A percentile compares a stretch with the other conserved stretches of the same genome.
These are phyloP conservation scores for Candida sphagnicola DNA, from an alignment of 805 yeast genomes.

Conservation along the genomic window DNA sequence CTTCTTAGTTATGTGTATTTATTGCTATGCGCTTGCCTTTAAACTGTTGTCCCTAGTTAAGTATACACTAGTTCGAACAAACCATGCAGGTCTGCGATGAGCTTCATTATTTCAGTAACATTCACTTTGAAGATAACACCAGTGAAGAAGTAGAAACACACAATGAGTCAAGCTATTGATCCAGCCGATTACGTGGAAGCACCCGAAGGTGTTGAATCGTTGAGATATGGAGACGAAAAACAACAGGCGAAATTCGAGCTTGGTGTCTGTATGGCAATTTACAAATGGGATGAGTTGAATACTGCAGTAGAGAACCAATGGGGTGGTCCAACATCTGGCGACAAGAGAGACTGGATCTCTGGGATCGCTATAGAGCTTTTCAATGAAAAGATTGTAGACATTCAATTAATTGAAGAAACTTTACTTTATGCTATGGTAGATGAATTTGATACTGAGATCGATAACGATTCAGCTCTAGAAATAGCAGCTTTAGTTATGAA, in stretches of 20 bases:
- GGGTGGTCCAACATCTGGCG: conserved; percentile 93
- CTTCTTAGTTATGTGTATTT: too few species aligned
- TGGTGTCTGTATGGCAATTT: conserved; percentile 88
- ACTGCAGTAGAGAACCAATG: conserved; percentile 89
- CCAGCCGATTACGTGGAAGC: conserved; percentile 56
- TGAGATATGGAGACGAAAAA: conserved; percentile 51
- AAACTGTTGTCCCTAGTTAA: too few species aligned
- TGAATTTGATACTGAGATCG: conserved; percentile 86
- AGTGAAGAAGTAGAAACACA: not conserved
- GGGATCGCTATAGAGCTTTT: conserved; percentile 80
- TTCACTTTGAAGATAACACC: not conserved
- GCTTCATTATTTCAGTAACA: not conserved
- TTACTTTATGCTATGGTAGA: conserved; percentile 87
- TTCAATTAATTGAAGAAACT: conserved; percentile 78
- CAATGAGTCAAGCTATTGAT: conserved; percentile 30
- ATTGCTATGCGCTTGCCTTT: too few species aligned
- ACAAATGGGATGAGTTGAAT: conserved; percentile 82
- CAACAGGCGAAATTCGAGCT: conserved; percentile 86
- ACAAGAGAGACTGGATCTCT: conserved; percentile 93
- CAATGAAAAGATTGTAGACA: conserved; percentile 62
- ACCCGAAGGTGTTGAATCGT: conserved; percentile 30
- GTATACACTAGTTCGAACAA: not conserved
- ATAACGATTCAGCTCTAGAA: conserved; percentile 80
- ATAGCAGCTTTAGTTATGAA: conserved; percentile 66
- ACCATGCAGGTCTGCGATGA: conserved; percentile 4